phyloP scores from a whole-genome alignment of 768 basidiomycete species.

The Harrya chromipes region DNA sequence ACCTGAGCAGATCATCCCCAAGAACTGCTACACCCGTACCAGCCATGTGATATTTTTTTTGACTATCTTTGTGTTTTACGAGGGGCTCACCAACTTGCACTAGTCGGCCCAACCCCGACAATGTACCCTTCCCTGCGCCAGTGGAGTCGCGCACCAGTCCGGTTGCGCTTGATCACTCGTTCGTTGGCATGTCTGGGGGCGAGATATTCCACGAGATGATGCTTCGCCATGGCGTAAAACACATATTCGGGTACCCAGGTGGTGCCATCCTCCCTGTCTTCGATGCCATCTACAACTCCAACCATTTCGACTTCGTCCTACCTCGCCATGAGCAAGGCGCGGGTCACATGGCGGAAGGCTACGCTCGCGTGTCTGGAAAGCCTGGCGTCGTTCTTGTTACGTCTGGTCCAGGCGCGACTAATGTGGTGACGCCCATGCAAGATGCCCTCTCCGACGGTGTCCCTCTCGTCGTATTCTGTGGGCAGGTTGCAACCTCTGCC shows the following conservation, averaged over 20 bases:
- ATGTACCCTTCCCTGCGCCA: constrained; percentile 35
- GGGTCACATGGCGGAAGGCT: constrained; percentile 99
- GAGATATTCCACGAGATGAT: constrained; percentile 99
- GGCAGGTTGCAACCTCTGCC: constrained; percentile 98
- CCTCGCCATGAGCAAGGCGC: constrained; percentile 98
- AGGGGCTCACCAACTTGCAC: constrained; percentile 48
- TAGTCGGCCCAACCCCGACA: constrained; percentile 42
- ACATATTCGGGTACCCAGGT: constrained; percentile 97
- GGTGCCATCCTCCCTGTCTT: constrained; percentile 99
- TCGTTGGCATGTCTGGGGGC: constrained; percentile 92
- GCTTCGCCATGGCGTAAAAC: constrained; percentile 93
- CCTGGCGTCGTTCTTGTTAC: constrained; percentile 98
- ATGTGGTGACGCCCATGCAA: constrained; percentile 97
- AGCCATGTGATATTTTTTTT: constrained; percentile 46
- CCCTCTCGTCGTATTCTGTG: constrained; percentile 92
- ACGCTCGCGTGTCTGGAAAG: constrained; percentile 95
- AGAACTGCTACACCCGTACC: constrained; percentile 61
- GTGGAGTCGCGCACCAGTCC: constrained; percentile 40
- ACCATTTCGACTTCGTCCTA: constrained; percentile 92
- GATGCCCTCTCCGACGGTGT: constrained; percentile 94
- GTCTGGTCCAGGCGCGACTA: constrained; percentile 96
- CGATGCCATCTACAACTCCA: constrained; percentile 96
- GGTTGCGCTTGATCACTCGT: constrained; percentile 70
- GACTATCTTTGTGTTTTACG: not conserved
- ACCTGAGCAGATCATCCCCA: constrained; percentile 66